Evolutionary conservation across 1,284 basidiomycete genomes (phyloP), one percentile per base, ranked within the genome.

Genomic region (Trichosporon coremiiforme): DNA sequence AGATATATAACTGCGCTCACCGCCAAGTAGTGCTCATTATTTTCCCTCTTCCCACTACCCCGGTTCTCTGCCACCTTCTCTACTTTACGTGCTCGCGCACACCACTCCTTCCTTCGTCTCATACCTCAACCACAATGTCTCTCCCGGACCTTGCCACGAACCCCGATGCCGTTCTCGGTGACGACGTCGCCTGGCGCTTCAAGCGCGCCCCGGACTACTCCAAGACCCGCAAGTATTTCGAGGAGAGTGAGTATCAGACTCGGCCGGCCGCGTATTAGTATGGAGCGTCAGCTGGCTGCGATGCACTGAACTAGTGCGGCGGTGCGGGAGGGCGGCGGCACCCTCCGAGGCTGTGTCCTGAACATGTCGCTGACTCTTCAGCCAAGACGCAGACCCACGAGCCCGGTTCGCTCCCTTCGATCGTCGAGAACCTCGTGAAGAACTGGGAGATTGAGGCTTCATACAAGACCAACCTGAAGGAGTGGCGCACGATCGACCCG

Each of bases 371-470:
- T 66, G 35, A 45, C 36, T 8, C 41, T 20, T 9, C 70, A 72
- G 71, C 68, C 57, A 69, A 70, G 71, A 60, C 47, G 35, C 62
- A 47, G 66, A 57, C 25, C n/a, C 68, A 69, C 66, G 66, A 45
- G 29, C 66, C 66, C 5, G 71, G 71, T 1, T 72, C 71, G 57
- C 71, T 72, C 47, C 55, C 65, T 57, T 55, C 62, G 47, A 69
- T 72, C 65, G 71, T 70, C 50, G 65, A 66, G 65, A 72, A 72
- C 68, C 66, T 72, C 22, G 71, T 72, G 33, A 72, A 72, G 71
- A 72, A 72, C 71, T 72, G 71, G 71, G 71, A 72, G 65, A 72
- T 72, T 38, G 71, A 72, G 71, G 71, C 71, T 9, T 70, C 68
- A 29, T 72, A 66, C 71, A 72, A 72, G 71, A 72, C 71, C 64